Base-by-base conservation (phyloP, 441 rosid genomes). In the Syzygium malaccense region DNA sequence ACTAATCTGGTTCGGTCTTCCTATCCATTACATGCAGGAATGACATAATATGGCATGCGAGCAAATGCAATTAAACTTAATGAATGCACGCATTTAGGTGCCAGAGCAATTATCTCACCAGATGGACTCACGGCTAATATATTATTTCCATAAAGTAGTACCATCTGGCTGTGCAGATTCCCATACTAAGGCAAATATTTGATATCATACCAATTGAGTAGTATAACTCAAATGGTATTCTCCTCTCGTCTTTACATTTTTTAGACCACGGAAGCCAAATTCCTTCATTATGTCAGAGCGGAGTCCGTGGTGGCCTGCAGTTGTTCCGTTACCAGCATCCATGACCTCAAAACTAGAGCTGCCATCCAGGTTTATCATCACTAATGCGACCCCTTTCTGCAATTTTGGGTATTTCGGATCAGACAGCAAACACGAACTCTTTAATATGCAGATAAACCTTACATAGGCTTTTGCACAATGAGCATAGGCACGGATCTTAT, bases 191-290 rank as follows among this genome's bases (percentile, higher is more conserved):
- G 37, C 37, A 4, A n/a, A n/a, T n/a, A n/a, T n/a, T n/a, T n/a
- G n/a, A n/a, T n/a, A n/a, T n/a, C n/a, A n/a, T n/a, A n/a, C n/a
- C n/a, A n/a, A n/a, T n/a, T n/a, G n/a, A n/a, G n/a, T n/a, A n/a
- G n/a, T n/a, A n/a, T n/a, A n/a, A n/a, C n/a, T 84, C 79, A 98
- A 92, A 93, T 96, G 99, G 88, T 98, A 98, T 91, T 98, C 99
- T 87, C 95, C 97, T 93, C 3, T 33, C 37, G 4, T 33, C 2
- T 33, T 33, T 33, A 4, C 37, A 33, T 33, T 2, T 2, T 33
- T 99, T 94, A 83, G 90, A 87, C 88, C 62, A 55, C 89, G 91
- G 92, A 62, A 91, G 87, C 87, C 64, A 71, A 53, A 90, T 87
- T 58, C 51, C 62, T 7, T 87, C 89, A 66, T 95, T 96, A 55